Evolutionary conservation across 495 filamentous ascomycete species (phyloP).

Genomic region (Penicillium ochrochloron): DNA sequence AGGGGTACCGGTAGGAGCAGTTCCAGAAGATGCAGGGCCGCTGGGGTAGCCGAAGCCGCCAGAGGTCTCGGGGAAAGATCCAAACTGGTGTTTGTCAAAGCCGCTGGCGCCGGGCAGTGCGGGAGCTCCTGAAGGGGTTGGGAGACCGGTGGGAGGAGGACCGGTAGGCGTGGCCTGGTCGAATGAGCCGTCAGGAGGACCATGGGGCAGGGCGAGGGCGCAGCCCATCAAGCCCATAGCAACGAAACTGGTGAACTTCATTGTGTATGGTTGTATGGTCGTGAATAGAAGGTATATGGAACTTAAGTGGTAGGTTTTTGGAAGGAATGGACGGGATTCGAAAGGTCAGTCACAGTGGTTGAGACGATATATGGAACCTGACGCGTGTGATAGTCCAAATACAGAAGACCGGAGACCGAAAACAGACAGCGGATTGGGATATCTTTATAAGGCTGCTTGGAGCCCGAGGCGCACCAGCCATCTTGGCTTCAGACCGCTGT

Average conservation of each 20-base stretch:
- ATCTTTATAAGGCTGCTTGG: conserved; percentile 23
- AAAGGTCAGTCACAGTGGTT: neutral
- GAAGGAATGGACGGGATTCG: neutral
- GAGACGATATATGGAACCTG: neutral
- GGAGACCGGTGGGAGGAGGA: conserved; percentile 4
- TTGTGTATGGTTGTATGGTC: conserved; percentile 11
- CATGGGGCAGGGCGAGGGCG: conserved; percentile 33
- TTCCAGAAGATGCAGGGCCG: neutral
- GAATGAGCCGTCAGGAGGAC: conserved; percentile 12
- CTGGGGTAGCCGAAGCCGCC: neutral
- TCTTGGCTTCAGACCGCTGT: conserved; percentile 3
- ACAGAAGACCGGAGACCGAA: neutral
- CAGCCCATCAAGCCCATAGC: conserved; percentile 35
- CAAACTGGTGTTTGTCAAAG: conserved; percentile 11
- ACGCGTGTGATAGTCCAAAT: neutral
- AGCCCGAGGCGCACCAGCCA: neutral
- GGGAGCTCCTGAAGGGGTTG: conserved; percentile 1
- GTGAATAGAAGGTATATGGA: neutral
- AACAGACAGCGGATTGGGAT: neutral
- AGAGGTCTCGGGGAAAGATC: conserved; percentile 3
- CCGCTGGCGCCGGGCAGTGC: neutral
- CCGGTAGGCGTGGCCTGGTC: neutral
- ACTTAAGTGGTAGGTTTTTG: conserved; percentile 1
- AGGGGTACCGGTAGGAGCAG: neutral
- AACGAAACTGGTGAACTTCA: conserved; percentile 31